Percentiles rank a stretch among this genome's conserved stretches.
phyloP scores from a whole-genome alignment of 768 basidiomycete species.

The Phylloporus rhodoxanthus region DNA sequence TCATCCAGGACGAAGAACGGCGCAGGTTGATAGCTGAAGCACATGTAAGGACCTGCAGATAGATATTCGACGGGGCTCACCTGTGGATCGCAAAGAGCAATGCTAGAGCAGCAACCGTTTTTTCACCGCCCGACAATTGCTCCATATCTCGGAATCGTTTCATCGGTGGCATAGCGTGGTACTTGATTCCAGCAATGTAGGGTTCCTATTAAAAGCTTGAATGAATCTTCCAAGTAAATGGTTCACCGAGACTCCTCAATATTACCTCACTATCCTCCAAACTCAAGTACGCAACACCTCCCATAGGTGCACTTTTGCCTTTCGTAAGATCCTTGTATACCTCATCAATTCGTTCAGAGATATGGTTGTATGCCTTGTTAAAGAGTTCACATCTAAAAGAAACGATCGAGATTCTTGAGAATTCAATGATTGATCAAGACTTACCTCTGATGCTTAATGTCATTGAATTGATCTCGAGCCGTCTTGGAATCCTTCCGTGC shows the following conservation, averaged over 20 bases:
- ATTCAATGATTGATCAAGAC: not conserved
- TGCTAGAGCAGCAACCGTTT: constrained; percentile 97
- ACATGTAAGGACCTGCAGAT: not conserved
- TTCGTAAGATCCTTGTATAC: constrained; percentile 99
- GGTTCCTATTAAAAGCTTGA: constrained; percentile 53
- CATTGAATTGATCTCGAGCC: constrained; percentile 90
- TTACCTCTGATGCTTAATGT: constrained; percentile 78
- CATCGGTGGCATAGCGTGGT: constrained; percentile 99
- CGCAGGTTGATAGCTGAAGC: constrained; percentile 80
- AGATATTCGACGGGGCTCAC: constrained; percentile 32
- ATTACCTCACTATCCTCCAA: constrained; percentile 91
- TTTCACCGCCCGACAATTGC: constrained; percentile 95
- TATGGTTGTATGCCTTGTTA: constrained; percentile 94
- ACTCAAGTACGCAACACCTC: constrained; percentile 93
- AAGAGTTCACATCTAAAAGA: constrained; percentile 65
- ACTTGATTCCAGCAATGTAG: constrained; percentile 86
- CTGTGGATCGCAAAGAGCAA: constrained; percentile 95
- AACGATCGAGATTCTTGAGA: constrained; percentile 1
- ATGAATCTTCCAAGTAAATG: constrained; percentile 1
- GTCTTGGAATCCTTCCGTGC: constrained; percentile 83
- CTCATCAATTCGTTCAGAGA: constrained; percentile 88
- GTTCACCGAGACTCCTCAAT: constrained; percentile 23
- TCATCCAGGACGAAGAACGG: constrained; percentile 99
- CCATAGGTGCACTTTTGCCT: constrained; percentile 88
- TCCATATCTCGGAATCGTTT: constrained; percentile 99